These are phyloP conservation scores for Epichloe glyceriae DNA, from an alignment of 2,329 filamentous ascomycete genomes.

Conservation along the genomic window DNA sequence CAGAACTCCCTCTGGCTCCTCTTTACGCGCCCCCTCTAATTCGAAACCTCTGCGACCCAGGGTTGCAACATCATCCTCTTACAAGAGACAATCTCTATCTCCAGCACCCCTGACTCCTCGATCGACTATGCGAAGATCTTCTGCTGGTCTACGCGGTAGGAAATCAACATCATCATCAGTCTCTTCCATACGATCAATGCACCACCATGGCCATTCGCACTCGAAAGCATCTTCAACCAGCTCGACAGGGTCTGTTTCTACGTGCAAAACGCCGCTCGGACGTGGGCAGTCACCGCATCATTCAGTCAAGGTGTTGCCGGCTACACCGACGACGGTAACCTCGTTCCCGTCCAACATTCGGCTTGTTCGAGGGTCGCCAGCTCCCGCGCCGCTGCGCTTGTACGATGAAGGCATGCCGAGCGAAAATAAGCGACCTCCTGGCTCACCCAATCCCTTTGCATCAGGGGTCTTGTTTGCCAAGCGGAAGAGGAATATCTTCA, in stretches of 20 bases:
- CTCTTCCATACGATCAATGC: slow-evolving; percentile 83
- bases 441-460: slow-evolving; percentile 45
- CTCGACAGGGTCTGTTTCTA: slow-evolving; percentile 61
- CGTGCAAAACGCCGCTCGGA: slow-evolving; percentile 52
- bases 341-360: slow-evolving; percentile 79
- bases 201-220: slow-evolving; percentile 73
- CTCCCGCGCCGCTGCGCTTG: slow-evolving; percentile 34
- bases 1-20: slow-evolving; percentile 12
- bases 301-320: slow-evolving; percentile 89
- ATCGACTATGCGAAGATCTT: slow-evolving; percentile 71
- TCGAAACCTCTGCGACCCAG: slow-evolving; percentile 15
- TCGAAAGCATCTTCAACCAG: slow-evolving; percentile 92
- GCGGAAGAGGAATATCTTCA: slow-evolving; percentile 69
- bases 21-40: slow-evolving; percentile 15
- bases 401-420: slow-evolving; percentile 48
- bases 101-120: slow-evolving; percentile 81
- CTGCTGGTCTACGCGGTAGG: slow-evolving; percentile 70
- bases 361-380: slow-evolving; percentile 52
- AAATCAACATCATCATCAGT: slow-evolving; percentile 95
- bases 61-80: slow-evolving; percentile 25
- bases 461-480: slow-evolving; percentile 66
- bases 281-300: slow-evolving; percentile 67
- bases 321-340: slow-evolving; percentile 64
- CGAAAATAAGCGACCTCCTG: slow-evolving; percentile 23
- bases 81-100: slow-evolving; percentile 68